A percentile compares a stretch with the other conserved stretches of the same genome.
Evolutionary conservation across 805 yeast species (phyloP).

Genomic region (Babjeviella inositovora): DNA sequence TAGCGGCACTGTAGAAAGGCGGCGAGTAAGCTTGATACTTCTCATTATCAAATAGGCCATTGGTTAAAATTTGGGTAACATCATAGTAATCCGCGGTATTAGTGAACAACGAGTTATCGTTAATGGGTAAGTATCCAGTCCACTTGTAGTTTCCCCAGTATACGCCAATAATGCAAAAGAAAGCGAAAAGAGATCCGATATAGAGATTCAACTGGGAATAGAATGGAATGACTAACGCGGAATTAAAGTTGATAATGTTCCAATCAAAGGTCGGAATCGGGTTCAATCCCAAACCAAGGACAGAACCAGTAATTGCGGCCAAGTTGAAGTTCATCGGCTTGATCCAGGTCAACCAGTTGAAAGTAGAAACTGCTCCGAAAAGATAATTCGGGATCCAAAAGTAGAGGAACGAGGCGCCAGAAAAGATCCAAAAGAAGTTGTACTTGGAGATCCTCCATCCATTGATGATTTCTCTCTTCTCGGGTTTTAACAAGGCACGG

Average conservation of each 20-base stretch:
- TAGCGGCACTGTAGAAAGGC: slow-evolving; percentile 51
- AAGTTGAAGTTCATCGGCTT: slow-evolving; percentile 11
- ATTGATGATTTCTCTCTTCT: slow-evolving; percentile 4
- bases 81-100: slow-evolving; percentile 19
- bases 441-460: slow-evolving; percentile 7
- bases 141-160: slow-evolving; percentile 22
- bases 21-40: slow-evolving; percentile 43
- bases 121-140: slow-evolving; percentile 25
- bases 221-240: slow-evolving; percentile 8
- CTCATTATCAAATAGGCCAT: slow-evolving; percentile 23
- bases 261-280: slow-evolving; percentile 16
- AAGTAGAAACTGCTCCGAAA: slow-evolving; percentile 11
- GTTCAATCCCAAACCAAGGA: slow-evolving; percentile 13
- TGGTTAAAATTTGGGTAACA: slow-evolving; percentile 17
- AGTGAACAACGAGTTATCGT: slow-evolving; percentile 20
- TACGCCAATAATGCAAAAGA: slow-evolving; percentile 4
- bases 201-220: slow-evolving; percentile 3
- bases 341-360: slow-evolving; percentile 18
- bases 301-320: slow-evolving; percentile 11
- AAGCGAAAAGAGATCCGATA: slow-evolving; percentile 1
- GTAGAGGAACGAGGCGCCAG: slow-evolving; percentile 10
- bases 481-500: slow-evolving; percentile 7
- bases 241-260: slow-evolving; percentile 8
- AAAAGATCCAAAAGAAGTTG: slow-evolving; percentile 6
- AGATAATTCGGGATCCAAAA: slow-evolving; percentile 15